A percentile compares a stretch with the other conserved stretches of the same genome.
These are phyloP conservation scores for Penicillium nucicola DNA, from an alignment of 495 filamentous ascomycete species.

Conservation along the genomic window DNA sequence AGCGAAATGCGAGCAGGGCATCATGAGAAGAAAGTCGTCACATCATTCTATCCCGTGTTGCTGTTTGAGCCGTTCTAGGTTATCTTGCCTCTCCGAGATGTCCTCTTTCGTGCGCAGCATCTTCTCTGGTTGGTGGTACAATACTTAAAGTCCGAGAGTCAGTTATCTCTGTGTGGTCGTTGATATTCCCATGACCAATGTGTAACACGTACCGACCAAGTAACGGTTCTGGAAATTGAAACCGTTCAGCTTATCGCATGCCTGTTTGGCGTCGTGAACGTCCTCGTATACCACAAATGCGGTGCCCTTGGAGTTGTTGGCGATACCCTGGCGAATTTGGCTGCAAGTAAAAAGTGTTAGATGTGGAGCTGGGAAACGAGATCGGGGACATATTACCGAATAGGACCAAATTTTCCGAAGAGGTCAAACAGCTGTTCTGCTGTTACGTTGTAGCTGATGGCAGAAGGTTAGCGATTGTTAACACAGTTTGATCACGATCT, in stretches of 20 bases:
- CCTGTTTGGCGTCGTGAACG: slow-evolving; percentile 97
- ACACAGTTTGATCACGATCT: background rate
- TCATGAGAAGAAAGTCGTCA: slow-evolving; percentile 32
- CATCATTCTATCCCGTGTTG: slow-evolving; percentile 97
- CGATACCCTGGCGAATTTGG: slow-evolving; percentile 97
- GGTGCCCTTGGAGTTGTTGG: slow-evolving; percentile 95
- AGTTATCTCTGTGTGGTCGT: background rate
- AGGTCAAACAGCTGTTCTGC: slow-evolving; percentile 92
- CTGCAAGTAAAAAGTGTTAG: slow-evolving; percentile 48
- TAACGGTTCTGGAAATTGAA: slow-evolving; percentile 99
- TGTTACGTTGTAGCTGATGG: slow-evolving; percentile 84
- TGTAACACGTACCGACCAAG: slow-evolving; percentile 77
- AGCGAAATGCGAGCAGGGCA: slow-evolving; percentile 40
- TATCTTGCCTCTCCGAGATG: slow-evolving; percentile 88
- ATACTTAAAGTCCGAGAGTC: slow-evolving; percentile 52
- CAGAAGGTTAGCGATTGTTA: slow-evolving; percentile 10
- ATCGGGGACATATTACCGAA: slow-evolving; percentile 58
- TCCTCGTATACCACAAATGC: slow-evolving; percentile 99
- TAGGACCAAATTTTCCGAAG: slow-evolving; percentile 90
- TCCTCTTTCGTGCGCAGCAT: slow-evolving; percentile 92
- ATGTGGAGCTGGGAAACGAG: background rate
- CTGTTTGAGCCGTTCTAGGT: slow-evolving; percentile 95
- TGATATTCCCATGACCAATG: background rate
- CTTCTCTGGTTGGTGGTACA: slow-evolving; percentile 99
- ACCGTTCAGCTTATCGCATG: slow-evolving; percentile 98